Percentiles rank a stretch among this genome's conserved stretches.
Conservation (phyloP, 1,139 yeast species). For the Yamadazyma sp. region DNA sequence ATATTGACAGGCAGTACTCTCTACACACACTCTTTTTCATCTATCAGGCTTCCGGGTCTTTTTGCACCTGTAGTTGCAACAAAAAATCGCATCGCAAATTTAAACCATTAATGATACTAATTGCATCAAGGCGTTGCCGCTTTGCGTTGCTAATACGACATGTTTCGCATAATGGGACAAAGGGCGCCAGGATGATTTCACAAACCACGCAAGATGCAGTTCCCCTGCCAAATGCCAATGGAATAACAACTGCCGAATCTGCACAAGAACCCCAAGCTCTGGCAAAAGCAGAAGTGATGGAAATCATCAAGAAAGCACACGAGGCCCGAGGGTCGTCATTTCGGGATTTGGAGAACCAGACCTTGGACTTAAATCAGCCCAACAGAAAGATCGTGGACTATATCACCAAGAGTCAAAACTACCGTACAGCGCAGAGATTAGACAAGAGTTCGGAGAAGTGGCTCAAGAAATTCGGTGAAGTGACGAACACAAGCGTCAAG, state of each 20-base stretch:
- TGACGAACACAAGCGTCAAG: background rate
- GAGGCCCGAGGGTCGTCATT: constrained; percentile 5
- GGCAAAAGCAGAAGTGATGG: background rate
- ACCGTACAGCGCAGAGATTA: constrained; percentile 20
- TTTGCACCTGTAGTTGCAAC: background rate
- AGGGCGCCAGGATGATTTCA: too few relatives aligned
- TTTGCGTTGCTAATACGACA: background rate
- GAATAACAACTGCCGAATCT: background rate
- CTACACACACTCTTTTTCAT: background rate
- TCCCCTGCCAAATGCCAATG: too few relatives aligned
- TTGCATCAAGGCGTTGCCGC: background rate
- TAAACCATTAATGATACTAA: background rate
- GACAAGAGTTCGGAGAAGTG: constrained; percentile 20
- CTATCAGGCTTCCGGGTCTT: too few relatives aligned
- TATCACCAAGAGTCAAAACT: constrained; percentile 16
- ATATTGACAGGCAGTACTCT: background rate
- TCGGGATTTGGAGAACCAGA: constrained; percentile 14
- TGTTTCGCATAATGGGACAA: background rate
- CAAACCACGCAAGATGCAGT: too few relatives aligned
- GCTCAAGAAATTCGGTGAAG: constrained; percentile 9
- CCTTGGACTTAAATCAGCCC: constrained; percentile 10
- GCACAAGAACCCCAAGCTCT: background rate
- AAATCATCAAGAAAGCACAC: background rate
- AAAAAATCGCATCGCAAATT: constrained; percentile 4
- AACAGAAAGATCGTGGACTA: constrained; percentile 14